Evolutionary conservation across 768 basidiomycete genomes (phyloP).

Genomic region (Mycena galericulata): DNA sequence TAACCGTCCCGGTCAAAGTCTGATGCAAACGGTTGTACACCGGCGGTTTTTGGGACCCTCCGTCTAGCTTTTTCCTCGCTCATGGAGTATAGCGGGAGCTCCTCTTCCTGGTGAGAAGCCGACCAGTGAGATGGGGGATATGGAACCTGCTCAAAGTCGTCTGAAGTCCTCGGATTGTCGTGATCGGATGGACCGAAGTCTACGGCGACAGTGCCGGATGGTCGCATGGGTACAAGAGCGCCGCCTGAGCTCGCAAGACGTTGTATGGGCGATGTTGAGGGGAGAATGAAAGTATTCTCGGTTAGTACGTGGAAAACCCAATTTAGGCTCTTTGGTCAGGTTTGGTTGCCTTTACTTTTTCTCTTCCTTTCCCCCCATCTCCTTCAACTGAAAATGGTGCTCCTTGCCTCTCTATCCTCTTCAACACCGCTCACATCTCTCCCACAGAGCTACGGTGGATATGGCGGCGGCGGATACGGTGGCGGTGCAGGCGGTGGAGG

Average conservation of each 20-base stretch:
- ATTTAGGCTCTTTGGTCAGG: too few species aligned
- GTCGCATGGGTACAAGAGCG: constrained; percentile 61
- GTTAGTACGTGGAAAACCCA: too few species aligned
- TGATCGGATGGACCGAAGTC: constrained; percentile 72
- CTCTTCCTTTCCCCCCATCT: constrained; percentile 37
- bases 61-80: constrained; percentile 76
- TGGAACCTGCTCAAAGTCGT: constrained; percentile 79
- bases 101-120: constrained; percentile 55
- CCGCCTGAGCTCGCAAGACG: background rate
- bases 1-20: constrained; percentile 44
- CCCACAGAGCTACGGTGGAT: constrained; percentile 58
- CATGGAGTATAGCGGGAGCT: constrained; percentile 65
- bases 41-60: constrained; percentile 48
- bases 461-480: constrained; percentile 43
- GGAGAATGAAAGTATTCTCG: background rate
- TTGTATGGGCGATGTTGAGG: background rate
- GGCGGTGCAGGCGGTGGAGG: constrained; percentile 55
- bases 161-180: constrained; percentile 62
- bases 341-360: too few species aligned
- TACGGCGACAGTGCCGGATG: constrained; percentile 70
- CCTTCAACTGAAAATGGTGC: constrained; percentile 38
- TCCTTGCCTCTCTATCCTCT: constrained; percentile 13
- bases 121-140: constrained; percentile 62
- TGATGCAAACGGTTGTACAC: constrained; percentile 33
- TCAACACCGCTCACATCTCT: constrained; percentile 1